Evolutionary conservation across 441 rosid genomes (phyloP).

Genomic region (Populus hybrid): DNA sequence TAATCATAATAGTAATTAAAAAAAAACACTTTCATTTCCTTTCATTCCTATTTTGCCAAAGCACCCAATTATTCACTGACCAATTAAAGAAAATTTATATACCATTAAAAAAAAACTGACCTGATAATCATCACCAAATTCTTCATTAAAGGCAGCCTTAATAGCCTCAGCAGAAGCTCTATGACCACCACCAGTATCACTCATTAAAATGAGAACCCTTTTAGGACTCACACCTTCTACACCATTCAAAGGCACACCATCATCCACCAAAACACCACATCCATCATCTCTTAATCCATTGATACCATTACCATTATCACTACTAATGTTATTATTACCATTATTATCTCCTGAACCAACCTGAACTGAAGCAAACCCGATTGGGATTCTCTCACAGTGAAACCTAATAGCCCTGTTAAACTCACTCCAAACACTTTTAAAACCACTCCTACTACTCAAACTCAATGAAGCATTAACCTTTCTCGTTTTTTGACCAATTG

Average conservation of each 20-base stretch:
- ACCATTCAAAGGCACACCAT: conserved; percentile 52
- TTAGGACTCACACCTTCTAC: conserved; percentile 52
- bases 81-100: conserved; percentile 10
- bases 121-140: conserved; percentile 83
- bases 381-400: conserved; percentile 74
- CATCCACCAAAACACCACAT: conserved; percentile 47
- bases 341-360: conserved; percentile 43
- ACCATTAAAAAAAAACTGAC: conserved; percentile 34
- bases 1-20: neutral
- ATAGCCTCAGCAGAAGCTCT: conserved; percentile 98
- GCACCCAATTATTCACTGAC: conserved; percentile 6
- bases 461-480: conserved; percentile 49
- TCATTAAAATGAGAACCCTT: conserved; percentile 92
- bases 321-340: conserved; percentile 30
- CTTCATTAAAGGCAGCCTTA: conserved; percentile 72
- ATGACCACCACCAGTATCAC: conserved; percentile 98
- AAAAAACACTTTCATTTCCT: too few relatives aligned
- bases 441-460: conserved; percentile 39
- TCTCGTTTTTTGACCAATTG: conserved; percentile 28
- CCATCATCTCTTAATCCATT: conserved; percentile 48
- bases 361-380: conserved; percentile 70
- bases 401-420: conserved; percentile 60
- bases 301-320: conserved; percentile 15
- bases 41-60: neutral
- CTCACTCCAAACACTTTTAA: conserved; percentile 45